Evolutionary conservation across 495 filamentous ascomycete genomes (phyloP), one percentile per base, ranked within the genome.

Genomic region (Cudoniella acicularis): DNA sequence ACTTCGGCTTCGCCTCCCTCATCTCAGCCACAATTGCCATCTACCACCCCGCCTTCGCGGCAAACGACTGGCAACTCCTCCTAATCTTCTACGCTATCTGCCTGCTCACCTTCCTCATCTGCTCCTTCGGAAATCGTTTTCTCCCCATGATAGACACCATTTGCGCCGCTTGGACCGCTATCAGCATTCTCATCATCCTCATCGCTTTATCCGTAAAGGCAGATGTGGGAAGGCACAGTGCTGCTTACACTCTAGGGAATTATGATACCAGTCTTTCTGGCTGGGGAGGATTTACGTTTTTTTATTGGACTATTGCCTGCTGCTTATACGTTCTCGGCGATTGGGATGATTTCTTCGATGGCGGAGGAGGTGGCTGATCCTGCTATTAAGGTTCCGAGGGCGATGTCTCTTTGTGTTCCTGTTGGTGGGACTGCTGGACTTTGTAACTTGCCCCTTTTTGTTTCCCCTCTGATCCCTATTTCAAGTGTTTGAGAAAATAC

Each of bases 131-230:
- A 55, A 66, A 76, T 45, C 51, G 63, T 2, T 67, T 67, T 20
- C 72, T 75, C 1, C 77, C 81, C 1, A 78, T 85, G 67, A 80
- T 84, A 47, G 69, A 79, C 55, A 79, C 83, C 56, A 77, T 75
- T 64, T 78, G 76, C 63, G 72, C 74, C 20, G 63, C 70, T 16
- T 79, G 74, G n/a, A 76, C 79, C 6, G 77, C 67, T 24, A 59
- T 73, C 10, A 71, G 76, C 66, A 72, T 79, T 6, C 22, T 67
- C 18, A 67, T 81, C 26, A 68, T 82, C 50, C 68, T 75, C 16
- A 68, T 79, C 46, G 68, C 77, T 10, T 69, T 75, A 25, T 74
- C 74, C 49, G 72, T 76, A 1, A 64, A 64, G 49, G 76, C 78
- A 22, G 69, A 72, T 3, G 63, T 68, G 3, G 76, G 75, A 17